These are phyloP conservation scores for Guyanaporus albipodus DNA, from an alignment of 768 basidiomycete species.

Conservation along the genomic window DNA sequence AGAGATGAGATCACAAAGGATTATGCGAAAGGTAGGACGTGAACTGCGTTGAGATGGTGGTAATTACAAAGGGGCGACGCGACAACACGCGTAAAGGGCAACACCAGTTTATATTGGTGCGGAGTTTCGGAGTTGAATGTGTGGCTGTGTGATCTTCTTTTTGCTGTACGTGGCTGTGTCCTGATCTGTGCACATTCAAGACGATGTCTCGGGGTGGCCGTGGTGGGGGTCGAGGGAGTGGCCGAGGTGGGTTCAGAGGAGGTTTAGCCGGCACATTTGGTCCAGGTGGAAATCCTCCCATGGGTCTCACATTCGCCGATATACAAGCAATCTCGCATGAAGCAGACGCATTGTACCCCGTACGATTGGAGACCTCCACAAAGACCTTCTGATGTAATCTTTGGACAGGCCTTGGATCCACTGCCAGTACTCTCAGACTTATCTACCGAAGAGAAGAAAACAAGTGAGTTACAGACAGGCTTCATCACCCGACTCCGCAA, in stretches of 20 bases:
- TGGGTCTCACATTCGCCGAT: constrained; percentile 80
- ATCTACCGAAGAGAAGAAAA: constrained; percentile 59
- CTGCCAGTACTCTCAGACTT: constrained; percentile 68
- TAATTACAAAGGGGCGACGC: constrained; percentile 29
- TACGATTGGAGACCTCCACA: constrained; percentile 40
- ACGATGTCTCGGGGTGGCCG: constrained; percentile 53
- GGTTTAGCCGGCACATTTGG: constrained; percentile 35
- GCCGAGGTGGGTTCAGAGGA: constrained; percentile 60
- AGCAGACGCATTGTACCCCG: constrained; percentile 76
- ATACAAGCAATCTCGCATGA: constrained; percentile 74
- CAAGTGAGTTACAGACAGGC: constrained; percentile 63
- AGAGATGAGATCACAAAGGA: too few species aligned
- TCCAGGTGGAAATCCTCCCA: constrained; percentile 49
- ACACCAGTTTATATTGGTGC: constrained; percentile 19
- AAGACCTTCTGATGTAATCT: constrained; percentile 17
- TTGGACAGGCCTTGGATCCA: constrained; percentile 52
- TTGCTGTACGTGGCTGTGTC: too few species aligned
- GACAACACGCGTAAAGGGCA: constrained; percentile 1
- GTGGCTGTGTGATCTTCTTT: constrained; percentile 5
- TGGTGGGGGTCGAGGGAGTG: constrained; percentile 47
- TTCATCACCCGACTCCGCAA: constrained; percentile 61
- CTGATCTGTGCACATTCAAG: not conserved
- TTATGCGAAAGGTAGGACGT: too few species aligned
- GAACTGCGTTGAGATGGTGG: constrained; percentile 23
- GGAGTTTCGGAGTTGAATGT: constrained; percentile 27